phyloP scores from a whole-genome alignment of 2,329 filamentous ascomycete genomes.

The Diaporthe humulicola region DNA sequence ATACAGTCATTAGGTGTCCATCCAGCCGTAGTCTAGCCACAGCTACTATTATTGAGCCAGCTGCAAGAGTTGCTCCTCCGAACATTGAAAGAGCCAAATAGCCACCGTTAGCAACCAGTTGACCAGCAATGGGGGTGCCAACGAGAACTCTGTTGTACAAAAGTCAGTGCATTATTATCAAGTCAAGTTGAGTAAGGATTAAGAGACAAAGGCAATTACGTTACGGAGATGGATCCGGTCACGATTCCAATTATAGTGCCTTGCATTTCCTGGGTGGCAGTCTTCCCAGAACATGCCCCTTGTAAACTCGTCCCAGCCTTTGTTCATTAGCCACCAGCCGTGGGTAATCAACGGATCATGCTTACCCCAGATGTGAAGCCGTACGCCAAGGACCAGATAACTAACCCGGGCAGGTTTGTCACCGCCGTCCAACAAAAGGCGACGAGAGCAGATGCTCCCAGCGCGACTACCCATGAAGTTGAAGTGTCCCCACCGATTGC shows the following conservation, averaged over 20 bases:
- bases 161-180: conserved; percentile 40
- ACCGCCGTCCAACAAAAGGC: conserved; percentile 61
- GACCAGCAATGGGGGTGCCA: conserved; percentile 57
- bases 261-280: conserved; percentile 53
- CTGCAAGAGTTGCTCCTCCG: conserved; percentile 49
- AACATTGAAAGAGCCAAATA: conserved; percentile 57
- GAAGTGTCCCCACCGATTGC: conserved; percentile 56
- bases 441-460: conserved; percentile 51
- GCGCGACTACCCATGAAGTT: conserved; percentile 58
- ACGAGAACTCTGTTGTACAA: conserved; percentile 51
- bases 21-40: neutral
- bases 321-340: neutral
- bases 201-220: conserved; percentile 49
- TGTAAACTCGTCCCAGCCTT: conserved; percentile 62
- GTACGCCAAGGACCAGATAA: conserved; percentile 58
- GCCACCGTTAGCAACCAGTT: conserved; percentile 52
- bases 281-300: conserved; percentile 57
- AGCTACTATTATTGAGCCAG: neutral
- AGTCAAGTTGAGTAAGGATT: neutral
- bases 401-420: conserved; percentile 55
- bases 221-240: conserved; percentile 56
- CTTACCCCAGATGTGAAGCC: conserved; percentile 60
- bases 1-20: neutral
- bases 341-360: neutral
- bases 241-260: conserved; percentile 58